phyloP scores from a whole-genome alignment of 2,329 filamentous ascomycete genomes.

The Graphilbum fragrans region DNA sequence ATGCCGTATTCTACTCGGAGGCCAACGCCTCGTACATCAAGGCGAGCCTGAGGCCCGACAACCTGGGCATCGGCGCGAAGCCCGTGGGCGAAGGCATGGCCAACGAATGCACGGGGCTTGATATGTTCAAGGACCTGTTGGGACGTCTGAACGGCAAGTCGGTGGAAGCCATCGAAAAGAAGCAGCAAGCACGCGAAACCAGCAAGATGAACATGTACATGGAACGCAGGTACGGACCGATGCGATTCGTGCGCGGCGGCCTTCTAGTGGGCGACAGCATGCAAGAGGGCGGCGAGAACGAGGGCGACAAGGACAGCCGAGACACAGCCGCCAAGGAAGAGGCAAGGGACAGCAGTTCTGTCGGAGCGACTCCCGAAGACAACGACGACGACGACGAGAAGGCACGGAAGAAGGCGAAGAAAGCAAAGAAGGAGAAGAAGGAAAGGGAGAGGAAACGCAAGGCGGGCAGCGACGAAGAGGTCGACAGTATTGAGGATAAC shows the following conservation, averaged over 20 bases:
- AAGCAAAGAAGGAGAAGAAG: conserved; percentile 22
- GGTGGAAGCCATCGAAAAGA: conserved; percentile 57
- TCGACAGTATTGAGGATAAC: conserved; percentile 25
- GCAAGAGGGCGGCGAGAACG: conserved; percentile 19
- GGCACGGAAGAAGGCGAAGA: conserved; percentile 2
- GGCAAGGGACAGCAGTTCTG: conserved; percentile 15
- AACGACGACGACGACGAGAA: neutral
- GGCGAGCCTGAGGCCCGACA: conserved; percentile 80
- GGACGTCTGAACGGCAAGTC: conserved; percentile 83
- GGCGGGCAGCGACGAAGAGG: conserved; percentile 25
- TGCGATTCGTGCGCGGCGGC: conserved; percentile 83
- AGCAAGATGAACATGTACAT: conserved; percentile 63
- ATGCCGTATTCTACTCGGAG: conserved; percentile 63
- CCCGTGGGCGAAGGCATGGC: conserved; percentile 42
- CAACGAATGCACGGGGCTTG: conserved; percentile 72
- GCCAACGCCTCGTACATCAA: conserved; percentile 79
- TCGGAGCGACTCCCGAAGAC: conserved; percentile 2
- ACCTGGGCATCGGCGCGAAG: conserved; percentile 76
- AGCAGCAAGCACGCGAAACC: conserved; percentile 56
- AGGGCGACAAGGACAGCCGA: neutral
- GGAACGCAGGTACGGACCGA: conserved; percentile 62
- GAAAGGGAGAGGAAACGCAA: conserved; percentile 40
- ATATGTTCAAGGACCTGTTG: conserved; percentile 74
- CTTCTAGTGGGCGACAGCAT: conserved; percentile 49
- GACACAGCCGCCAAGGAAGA: conserved; percentile 3